Conservation (phyloP, 208 protist genomes). For the Porcisia hertigi region DNA sequence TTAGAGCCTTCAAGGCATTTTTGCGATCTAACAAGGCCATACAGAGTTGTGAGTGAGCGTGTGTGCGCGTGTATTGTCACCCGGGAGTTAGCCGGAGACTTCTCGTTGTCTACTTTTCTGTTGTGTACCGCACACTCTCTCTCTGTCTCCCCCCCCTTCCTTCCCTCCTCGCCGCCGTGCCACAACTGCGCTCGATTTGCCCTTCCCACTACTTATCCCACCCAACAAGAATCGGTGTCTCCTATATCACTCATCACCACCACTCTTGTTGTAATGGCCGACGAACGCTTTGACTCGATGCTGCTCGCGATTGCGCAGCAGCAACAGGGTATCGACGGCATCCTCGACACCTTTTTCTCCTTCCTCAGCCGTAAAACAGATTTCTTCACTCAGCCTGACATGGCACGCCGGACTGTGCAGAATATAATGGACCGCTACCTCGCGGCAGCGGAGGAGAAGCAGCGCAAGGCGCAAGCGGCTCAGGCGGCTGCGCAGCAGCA, state of each 20-base stretch:
- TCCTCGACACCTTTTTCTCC: slow-evolving; percentile 92
- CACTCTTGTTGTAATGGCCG: slow-evolving; percentile 21
- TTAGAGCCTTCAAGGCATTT: neutral
- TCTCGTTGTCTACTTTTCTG: no score
- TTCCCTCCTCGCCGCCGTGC: neutral
- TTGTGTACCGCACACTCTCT: neutral
- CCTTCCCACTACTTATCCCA: no score
- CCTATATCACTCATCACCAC: neutral
- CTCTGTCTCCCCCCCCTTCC: neutral
- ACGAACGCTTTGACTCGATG: slow-evolving; percentile 86
- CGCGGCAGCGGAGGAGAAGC: slow-evolving; percentile 53
- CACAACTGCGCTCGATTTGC: neutral
- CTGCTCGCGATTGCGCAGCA: slow-evolving; percentile 93
- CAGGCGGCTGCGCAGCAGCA: slow-evolving; percentile 19
- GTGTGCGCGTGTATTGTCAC: neutral
- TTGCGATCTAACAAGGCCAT: neutral
- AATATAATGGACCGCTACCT: slow-evolving; percentile 63
- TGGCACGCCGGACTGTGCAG: slow-evolving; percentile 57
- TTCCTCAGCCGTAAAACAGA: slow-evolving; percentile 93
- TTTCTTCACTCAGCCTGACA: slow-evolving; percentile 89
- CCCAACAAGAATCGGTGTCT: no score
- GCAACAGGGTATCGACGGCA: slow-evolving; percentile 87
- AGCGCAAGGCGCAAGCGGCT: slow-evolving; percentile 31
- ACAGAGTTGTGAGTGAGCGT: neutral
- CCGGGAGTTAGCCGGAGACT: no score